Evolutionary conservation across 1,284 basidiomycete species (phyloP).

Genomic region (Papiliotrema nemorosa): DNA sequence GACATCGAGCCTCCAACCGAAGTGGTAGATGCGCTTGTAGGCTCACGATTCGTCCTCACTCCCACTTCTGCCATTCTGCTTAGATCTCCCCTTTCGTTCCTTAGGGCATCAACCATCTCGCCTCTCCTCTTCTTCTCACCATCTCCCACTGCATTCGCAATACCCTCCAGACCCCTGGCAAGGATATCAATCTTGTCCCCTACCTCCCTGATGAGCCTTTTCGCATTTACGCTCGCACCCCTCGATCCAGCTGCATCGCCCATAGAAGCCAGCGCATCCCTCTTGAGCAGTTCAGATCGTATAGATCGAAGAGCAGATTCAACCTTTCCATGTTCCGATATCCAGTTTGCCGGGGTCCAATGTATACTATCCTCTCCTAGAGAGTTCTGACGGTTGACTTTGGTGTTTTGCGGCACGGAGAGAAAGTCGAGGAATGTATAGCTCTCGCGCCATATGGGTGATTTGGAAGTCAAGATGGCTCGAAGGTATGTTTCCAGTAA

Average conservation of each 20-base stretch:
- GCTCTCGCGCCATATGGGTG: slow-evolving; percentile 74
- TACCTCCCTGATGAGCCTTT: slow-evolving; percentile 72
- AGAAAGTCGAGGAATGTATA: slow-evolving; percentile 83
- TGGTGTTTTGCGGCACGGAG: slow-evolving; percentile 60
- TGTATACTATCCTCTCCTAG: slow-evolving; percentile 9
- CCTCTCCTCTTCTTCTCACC: slow-evolving; percentile 77
- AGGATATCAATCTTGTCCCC: slow-evolving; percentile 66
- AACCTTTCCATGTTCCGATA: slow-evolving; percentile 75
- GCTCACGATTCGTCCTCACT: slow-evolving; percentile 18
- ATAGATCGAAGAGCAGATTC: slow-evolving; percentile 71
- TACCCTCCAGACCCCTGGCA: slow-evolving; percentile 63
- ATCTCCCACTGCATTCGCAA: slow-evolving; percentile 56
- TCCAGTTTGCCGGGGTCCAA: slow-evolving; percentile 63
- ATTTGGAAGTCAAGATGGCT: slow-evolving; percentile 73
- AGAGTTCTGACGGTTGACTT: slow-evolving; percentile 8
- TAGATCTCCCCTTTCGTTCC: slow-evolving; percentile 69
- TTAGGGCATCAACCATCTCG: slow-evolving; percentile 74
- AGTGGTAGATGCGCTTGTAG: background rate
- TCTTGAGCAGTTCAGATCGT: slow-evolving; percentile 76
- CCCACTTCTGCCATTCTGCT: slow-evolving; percentile 46
- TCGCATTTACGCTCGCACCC: slow-evolving; percentile 73
- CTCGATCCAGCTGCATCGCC: slow-evolving; percentile 73
- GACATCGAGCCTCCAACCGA: slow-evolving; percentile 4
- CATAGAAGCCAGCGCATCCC: slow-evolving; percentile 72
- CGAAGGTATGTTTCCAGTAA: slow-evolving; percentile 83